These are phyloP conservation scores for Vishniacozyma victoriae DNA, from an alignment of 768 basidiomycete species.

Conservation along the genomic window DNA sequence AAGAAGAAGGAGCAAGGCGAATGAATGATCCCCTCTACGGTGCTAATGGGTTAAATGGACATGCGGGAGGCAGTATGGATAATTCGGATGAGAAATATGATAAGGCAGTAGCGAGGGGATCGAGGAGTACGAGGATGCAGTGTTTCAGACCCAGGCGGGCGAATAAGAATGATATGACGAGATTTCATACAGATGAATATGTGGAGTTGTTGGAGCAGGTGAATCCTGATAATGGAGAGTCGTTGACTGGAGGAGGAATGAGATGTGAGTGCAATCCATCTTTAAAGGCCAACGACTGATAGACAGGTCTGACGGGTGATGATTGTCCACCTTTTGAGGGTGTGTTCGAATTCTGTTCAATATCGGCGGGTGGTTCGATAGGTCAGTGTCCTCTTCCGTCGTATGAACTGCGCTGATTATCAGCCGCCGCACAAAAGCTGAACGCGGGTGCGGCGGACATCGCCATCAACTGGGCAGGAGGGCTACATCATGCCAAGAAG, in stretches of 20 bases:
- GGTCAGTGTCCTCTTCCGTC: constrained; percentile 52
- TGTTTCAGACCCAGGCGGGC: constrained; percentile 69
- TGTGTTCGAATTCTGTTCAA: constrained; percentile 91
- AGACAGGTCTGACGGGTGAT: constrained; percentile 63
- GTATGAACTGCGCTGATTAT: neutral
- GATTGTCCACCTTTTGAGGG: constrained; percentile 98
- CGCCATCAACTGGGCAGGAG: constrained; percentile 95
- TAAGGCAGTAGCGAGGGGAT: constrained; percentile 13
- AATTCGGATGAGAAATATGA: constrained; percentile 7
- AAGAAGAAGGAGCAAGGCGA: constrained; percentile 15
- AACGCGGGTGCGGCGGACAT: constrained; percentile 72
- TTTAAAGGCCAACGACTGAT: neutral
- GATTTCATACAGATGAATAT: constrained; percentile 98
- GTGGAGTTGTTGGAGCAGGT: constrained; percentile 83
- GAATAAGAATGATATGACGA: constrained; percentile 70
- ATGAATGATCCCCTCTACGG: constrained; percentile 12
- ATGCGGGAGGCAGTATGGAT: neutral
- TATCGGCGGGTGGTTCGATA: constrained; percentile 92
- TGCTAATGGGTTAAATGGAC: constrained; percentile 3
- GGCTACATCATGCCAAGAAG: constrained; percentile 99
- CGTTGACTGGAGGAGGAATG: constrained; percentile 74
- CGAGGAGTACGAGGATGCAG: constrained; percentile 57
- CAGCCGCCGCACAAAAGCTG: constrained; percentile 75
- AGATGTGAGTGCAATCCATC: constrained; percentile 56
- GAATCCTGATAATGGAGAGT: constrained; percentile 82